Percentiles rank a stretch among this genome's conserved stretches.
Evolutionary conservation across 2,329 filamentous ascomycete genomes (phyloP).

Genomic region (Chaetomium globosum): DNA sequence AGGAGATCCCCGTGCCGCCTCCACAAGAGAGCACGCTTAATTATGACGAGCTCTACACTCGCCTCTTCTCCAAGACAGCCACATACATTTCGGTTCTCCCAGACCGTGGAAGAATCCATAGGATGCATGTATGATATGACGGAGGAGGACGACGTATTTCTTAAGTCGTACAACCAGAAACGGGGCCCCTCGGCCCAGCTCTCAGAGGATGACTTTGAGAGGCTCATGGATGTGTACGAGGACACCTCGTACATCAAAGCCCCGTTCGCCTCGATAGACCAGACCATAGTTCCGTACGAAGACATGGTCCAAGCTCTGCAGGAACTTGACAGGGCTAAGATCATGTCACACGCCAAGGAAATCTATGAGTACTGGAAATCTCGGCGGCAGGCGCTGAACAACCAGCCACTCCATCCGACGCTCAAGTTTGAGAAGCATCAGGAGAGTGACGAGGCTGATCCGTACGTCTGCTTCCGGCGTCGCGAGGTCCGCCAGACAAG

Average conservation of each 20-base stretch:
- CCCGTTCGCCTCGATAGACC: constrained; percentile 87
- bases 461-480: constrained; percentile 96
- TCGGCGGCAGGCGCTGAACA: constrained; percentile 66
- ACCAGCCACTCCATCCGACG: constrained; percentile 71
- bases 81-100: constrained; percentile 98
- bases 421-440: constrained; percentile 94
- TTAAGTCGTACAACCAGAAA: constrained; percentile 82
- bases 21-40: constrained; percentile 67
- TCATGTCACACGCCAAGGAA: constrained; percentile 67
- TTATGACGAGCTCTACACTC: constrained; percentile 87
- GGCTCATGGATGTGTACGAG: constrained; percentile 93
- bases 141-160: constrained; percentile 81
- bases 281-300: constrained; percentile 76
- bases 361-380: constrained; percentile 90
- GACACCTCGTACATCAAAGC: constrained; percentile 80
- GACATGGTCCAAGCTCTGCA: constrained; percentile 71
- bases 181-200: constrained; percentile 65
- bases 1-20: constrained; percentile 68
- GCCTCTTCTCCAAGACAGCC: constrained; percentile 76
- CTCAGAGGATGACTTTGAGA: constrained; percentile 89
- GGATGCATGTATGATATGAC: constrained; percentile 93
- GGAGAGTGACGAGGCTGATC: constrained; percentile 93
- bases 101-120: constrained; percentile 94
- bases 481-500: constrained; percentile 91
- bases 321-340: constrained; percentile 52